phyloP scores from a whole-genome alignment of 371 early-diverging fungal genomes.

The Mucor sp. region DNA sequence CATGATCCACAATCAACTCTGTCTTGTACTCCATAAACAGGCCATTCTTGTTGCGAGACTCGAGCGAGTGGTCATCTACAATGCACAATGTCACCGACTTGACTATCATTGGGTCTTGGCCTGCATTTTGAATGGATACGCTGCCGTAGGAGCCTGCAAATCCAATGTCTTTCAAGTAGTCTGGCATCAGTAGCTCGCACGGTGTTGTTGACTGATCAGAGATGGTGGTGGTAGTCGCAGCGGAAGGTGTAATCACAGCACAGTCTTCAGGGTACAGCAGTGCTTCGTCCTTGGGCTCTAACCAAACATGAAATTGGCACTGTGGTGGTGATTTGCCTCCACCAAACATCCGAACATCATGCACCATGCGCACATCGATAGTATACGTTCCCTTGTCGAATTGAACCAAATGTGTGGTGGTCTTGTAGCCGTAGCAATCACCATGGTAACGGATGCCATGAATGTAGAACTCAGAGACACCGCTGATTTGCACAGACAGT shows the following conservation, averaged over 20 bases:
- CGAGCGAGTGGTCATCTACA: constrained; percentile 11
- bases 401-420: constrained; percentile 39
- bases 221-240: too few species aligned
- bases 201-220: background rate
- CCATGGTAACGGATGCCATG: constrained; percentile 41
- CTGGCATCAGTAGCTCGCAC: constrained; percentile 22
- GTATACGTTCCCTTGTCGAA: constrained; percentile 48
- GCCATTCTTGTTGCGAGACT: background rate
- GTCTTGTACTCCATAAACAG: constrained; percentile 21
- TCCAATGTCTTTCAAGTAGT: constrained; percentile 19
- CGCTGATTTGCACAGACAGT: constrained; percentile 41
- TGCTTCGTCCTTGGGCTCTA: constrained; percentile 5
- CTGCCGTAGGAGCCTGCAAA: constrained; percentile 25
- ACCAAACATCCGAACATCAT: constrained; percentile 71
- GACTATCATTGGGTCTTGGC: constrained; percentile 7
- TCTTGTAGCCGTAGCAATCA: constrained; percentile 47
- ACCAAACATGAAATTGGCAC: constrained; percentile 30
- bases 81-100: constrained; percentile 17
- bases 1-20: background rate
- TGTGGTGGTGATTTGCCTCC: constrained; percentile 53
- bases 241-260: background rate
- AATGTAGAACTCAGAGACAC: constrained; percentile 50
- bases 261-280: constrained; percentile 15
- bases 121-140: constrained; percentile 23
- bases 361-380: constrained; percentile 55